Evolutionary conservation across 106 monocot species (phyloP).

Genomic region (Allium sativum): DNA sequence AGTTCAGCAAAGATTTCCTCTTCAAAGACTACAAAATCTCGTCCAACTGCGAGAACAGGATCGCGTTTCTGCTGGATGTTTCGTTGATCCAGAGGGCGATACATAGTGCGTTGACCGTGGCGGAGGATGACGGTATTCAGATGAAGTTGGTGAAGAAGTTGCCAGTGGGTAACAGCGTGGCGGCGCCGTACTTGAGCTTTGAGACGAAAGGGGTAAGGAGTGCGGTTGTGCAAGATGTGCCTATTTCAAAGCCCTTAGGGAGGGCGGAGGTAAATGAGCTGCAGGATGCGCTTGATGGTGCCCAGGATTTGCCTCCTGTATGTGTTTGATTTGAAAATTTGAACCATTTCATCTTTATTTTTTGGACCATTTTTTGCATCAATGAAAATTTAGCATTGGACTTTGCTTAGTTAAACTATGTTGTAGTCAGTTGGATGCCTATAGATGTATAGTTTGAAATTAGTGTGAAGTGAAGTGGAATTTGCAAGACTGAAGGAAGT

Average conservation of each 20-base stretch:
- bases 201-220: slow-evolving; percentile 75
- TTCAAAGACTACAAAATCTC: slow-evolving; percentile 83
- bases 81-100: slow-evolving; percentile 87
- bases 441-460: too few relatives aligned
- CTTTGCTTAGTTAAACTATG: too few relatives aligned
- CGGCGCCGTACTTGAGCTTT: slow-evolving; percentile 78
- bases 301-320: slow-evolving; percentile 86
- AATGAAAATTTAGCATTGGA: too few relatives aligned
- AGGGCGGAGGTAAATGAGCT: slow-evolving; percentile 55
- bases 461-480: too few relatives aligned
- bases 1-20: slow-evolving; percentile 66
- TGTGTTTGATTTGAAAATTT: background rate
- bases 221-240: slow-evolving; percentile 95
- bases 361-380: too few relatives aligned
- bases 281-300: slow-evolving; percentile 66
- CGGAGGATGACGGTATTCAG: slow-evolving; percentile 41
- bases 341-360: too few relatives aligned
- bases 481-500: too few relatives aligned
- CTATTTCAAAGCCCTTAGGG: slow-evolving; percentile 84
- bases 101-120: slow-evolving; percentile 73
- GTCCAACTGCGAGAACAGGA: slow-evolving; percentile 66
- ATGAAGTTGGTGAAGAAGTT: slow-evolving; percentile 97
- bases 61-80: slow-evolving; percentile 74
- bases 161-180: slow-evolving; percentile 50
- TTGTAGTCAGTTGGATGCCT: too few relatives aligned